Base-by-base conservation (phyloP, 2,329 filamentous ascomycete species). In the Esteya vermicola region DNA sequence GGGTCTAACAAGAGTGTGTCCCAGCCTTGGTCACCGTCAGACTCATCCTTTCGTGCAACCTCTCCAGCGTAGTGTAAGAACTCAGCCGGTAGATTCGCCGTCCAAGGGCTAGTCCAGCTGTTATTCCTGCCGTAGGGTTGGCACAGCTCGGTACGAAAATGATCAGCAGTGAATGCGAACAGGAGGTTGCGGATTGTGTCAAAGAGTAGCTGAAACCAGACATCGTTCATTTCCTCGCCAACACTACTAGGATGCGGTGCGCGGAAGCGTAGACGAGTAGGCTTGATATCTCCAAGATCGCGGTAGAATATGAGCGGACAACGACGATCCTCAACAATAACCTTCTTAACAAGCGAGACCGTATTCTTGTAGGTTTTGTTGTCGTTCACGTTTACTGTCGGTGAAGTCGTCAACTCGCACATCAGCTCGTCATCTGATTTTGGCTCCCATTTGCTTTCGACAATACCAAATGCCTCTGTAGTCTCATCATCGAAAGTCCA, bases 41-140 rank as follows among this genome's bases (percentile, higher is more conserved):
- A 38, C n/a, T 44, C 45, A 46, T 63, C 61, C 48, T 60, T 56
- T 22, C 54, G 50, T 8, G 57, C 58, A 6, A 59, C 51, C 7
- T 52, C 34, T 21, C 45, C 43, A 1, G 55, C 51, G 42, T 59
- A 62, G 40, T 55, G 41, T n/a, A 54, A 10, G 40, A 64, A 62
- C 38, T 56, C 50, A 13, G 48, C 41, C 18, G 51, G 48, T 30
- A 58, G 34, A 1, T 40, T 44, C 6, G 30, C 26, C 33, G n/a
- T n/a, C n/a, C n/a, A n/a, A n/a, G n/a, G n/a, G n/a, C n/a, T n/a
- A n/a, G n/a, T n/a, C n/a, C n/a, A n/a, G n/a, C 33, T 25, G 9
- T 18, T 28, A 4, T 32, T 25, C 30, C 35, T 6, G 31, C 6
- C 5, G 19, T 44, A n/a, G 18, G 49, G 7, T 22, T 18, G 20